Conservation (phyloP, 345 rosid genomes). For the Aegle marmelos region DNA sequence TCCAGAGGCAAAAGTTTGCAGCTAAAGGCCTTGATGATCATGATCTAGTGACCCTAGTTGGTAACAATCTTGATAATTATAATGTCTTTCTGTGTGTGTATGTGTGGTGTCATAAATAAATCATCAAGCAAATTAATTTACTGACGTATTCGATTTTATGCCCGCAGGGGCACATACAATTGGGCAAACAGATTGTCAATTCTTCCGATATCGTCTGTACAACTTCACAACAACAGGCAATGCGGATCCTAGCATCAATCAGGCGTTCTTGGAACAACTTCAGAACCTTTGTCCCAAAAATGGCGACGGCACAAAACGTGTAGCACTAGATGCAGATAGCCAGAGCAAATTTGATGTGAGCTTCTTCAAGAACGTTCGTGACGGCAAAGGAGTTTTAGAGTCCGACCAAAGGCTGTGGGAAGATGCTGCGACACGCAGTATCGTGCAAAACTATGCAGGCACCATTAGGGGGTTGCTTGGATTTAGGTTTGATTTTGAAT, state of each 20-base stretch:
- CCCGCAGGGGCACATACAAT: constrained; percentile 63
- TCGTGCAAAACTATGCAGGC: constrained; percentile 56
- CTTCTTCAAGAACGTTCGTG: constrained; percentile 58
- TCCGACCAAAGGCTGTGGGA: constrained; percentile 77
- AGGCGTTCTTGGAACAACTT: constrained; percentile 50
- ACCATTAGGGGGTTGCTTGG: constrained; percentile 55
- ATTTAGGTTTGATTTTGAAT: constrained; percentile 55
- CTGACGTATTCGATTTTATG: not conserved
- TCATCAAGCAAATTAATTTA: too few relatives aligned
- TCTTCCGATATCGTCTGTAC: constrained; percentile 66
- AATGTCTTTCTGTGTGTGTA: not conserved
- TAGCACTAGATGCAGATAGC: constrained; percentile 56
- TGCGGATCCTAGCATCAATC: constrained; percentile 64
- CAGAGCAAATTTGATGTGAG: constrained; percentile 48
- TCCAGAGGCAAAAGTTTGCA: constrained; percentile 60
- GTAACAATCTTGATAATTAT: not conserved
- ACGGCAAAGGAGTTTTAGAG: constrained; percentile 64
- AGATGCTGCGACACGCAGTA: constrained; percentile 39
- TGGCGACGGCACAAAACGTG: constrained; percentile 55
- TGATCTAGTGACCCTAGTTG: constrained; percentile 52
- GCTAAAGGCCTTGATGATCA: constrained; percentile 59
- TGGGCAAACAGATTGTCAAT: constrained; percentile 67
- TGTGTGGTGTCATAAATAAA: too few relatives aligned
- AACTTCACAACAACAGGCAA: constrained; percentile 63
- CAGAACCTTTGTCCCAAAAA: constrained; percentile 53